Base-by-base conservation (phyloP, 2,329 filamentous ascomycete genomes). In the Fusarium pseudoanthophilum region DNA sequence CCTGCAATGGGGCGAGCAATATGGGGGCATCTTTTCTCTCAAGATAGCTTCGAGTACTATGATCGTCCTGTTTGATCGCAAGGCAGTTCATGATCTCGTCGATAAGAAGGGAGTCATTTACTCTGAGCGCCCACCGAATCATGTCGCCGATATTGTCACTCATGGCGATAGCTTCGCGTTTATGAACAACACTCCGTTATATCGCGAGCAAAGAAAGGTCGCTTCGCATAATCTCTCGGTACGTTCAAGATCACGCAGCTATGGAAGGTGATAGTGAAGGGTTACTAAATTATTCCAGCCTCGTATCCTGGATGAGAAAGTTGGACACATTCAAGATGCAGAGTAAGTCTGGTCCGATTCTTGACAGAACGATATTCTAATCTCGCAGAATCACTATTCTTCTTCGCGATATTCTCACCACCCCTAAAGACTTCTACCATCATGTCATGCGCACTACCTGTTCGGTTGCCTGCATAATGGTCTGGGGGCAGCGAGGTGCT, bases 261-360 rank as follows among this genome's bases (percentile, higher is more conserved):
- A 7, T 0, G 1, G 5, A 7, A 0, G 21, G 4, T 21, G 5
- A 46, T 2, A 5, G 15, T 15, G 13, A 11, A 21, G 2, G 18
- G 45, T 1, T 15, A 48, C 45, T 21, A 0, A 48, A 5, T 1
- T 1, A 0, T 21, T 48, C 7, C 3, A 51, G 46, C 46, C 46
- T n/a, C 28, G 46, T n/a, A 32, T 51, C 2, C 21, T 51, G 15
- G 46, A 51, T 24, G 46, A 51, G 7, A 51, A 32, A 3, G 46
- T 32, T 24, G 46, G 46, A n/a, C 14, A n/a, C 2, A 51, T 51
- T 6, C 46, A 51, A 9, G 46, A 51, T 7, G 46, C 46, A 32
- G 46, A 51, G 46, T 51, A 32, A 32, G 32, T 32, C 32, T 32
- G 32, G 13, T 14, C 11, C 32, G 32, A 32, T 32, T 32, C 32